Percentiles rank a stretch among this genome's conserved stretches.
Conservation (phyloP, 345 rosid species). For the Eucalyptus regnans region DNA sequence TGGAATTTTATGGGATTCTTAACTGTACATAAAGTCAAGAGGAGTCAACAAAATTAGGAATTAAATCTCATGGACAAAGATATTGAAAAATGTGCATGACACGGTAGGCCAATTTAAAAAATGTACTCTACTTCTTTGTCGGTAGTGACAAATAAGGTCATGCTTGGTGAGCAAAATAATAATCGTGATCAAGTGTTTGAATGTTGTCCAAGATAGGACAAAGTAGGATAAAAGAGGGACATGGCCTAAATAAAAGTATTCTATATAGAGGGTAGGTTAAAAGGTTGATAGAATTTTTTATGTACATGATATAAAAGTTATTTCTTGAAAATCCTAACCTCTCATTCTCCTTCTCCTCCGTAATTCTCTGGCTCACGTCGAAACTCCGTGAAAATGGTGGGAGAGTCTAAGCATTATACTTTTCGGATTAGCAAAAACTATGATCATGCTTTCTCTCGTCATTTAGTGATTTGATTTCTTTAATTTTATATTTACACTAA, state of each 20-base stretch:
- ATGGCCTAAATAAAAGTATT: neutral
- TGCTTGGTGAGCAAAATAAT: neutral
- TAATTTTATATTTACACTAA: neutral
- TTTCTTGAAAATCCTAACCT: neutral
- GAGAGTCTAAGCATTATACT: neutral
- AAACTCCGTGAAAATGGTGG: neutral
- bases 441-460: neutral
- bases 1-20: neutral
- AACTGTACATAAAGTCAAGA: neutral
- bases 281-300: neutral
- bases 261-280: neutral
- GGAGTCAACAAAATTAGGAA: neutral
- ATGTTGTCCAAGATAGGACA: neutral
- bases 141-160: neutral
- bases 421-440: neutral
- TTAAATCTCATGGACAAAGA: neutral
- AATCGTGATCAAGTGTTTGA: accelerated
- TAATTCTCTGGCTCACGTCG: neutral
- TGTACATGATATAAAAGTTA: neutral
- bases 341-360: neutral
- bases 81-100: neutral
- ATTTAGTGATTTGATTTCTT: neutral
- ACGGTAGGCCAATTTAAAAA: neutral
- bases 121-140: neutral
- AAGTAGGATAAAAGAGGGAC: neutral